Percentiles rank a stretch among this genome's conserved stretches.
phyloP scores from a whole-genome alignment of 805 yeast species.

The Naumovozyma castellii region DNA sequence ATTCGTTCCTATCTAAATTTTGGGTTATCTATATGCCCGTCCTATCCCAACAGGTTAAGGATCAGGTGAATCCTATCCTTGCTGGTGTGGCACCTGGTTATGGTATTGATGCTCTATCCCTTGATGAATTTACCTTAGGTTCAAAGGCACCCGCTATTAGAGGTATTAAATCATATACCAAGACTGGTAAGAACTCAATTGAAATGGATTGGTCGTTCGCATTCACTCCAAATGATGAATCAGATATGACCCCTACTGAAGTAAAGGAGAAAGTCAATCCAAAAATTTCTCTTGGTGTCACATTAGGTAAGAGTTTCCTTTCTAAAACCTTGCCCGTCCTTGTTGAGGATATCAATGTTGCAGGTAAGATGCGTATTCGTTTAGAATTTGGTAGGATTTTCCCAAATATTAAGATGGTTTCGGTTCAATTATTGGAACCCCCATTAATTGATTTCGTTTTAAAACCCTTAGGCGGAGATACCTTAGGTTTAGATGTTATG shows the following conservation, averaged over 20 bases:
- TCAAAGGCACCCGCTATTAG: constrained; percentile 70
- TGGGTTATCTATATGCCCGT: constrained; percentile 90
- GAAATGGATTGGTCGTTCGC: constrained; percentile 83
- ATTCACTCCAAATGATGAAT: constrained; percentile 73
- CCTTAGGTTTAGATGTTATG: constrained; percentile 80
- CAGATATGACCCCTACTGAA: constrained; percentile 73
- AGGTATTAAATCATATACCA: constrained; percentile 63
- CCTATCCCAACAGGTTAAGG: constrained; percentile 62
- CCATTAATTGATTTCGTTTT: constrained; percentile 70
- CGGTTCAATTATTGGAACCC: constrained; percentile 65
- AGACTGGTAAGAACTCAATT: constrained; percentile 53
- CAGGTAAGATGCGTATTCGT: constrained; percentile 60
- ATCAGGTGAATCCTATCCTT: constrained; percentile 56
- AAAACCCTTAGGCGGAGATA: constrained; percentile 84
- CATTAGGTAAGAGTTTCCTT: constrained; percentile 71
- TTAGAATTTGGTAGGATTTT: constrained; percentile 52
- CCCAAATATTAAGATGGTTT: constrained; percentile 70
- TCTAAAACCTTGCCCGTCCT: constrained; percentile 68
- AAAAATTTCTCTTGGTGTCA: constrained; percentile 70
- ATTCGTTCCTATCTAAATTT: constrained; percentile 65
- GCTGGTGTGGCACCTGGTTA: constrained; percentile 72
- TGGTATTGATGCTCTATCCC: constrained; percentile 64
- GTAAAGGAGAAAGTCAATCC: constrained; percentile 64
- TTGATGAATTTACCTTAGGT: constrained; percentile 74
- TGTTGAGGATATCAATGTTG: constrained; percentile 71